These are phyloP conservation scores for Magnolia kwangsiensis DNA, from an alignment of 164 flowering plant species.

Conservation along the genomic window DNA sequence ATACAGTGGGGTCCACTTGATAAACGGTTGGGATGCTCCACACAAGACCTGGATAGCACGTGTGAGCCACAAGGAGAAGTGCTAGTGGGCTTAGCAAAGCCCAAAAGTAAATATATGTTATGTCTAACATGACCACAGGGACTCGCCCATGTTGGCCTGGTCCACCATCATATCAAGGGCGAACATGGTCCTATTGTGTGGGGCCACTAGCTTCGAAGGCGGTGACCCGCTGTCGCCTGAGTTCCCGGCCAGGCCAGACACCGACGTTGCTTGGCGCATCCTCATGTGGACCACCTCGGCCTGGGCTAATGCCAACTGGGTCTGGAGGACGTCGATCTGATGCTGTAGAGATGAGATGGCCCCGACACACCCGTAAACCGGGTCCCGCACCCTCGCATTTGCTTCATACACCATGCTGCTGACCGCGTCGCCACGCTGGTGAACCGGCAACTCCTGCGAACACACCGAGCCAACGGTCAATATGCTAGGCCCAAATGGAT, in stretches of 20 bases:
- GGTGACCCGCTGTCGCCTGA: conserved; percentile 25
- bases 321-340: conserved; percentile 57
- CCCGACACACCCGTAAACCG: conserved; percentile 85
- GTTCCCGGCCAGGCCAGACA: conserved; percentile 8
- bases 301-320: conserved; percentile 69
- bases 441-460: conserved; percentile 55
- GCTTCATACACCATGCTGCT: conserved; percentile 90
- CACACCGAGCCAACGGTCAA: not conserved
- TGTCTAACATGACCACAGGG: conserved; percentile 57
- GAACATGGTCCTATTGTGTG: conserved; percentile 28
- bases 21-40: not conserved
- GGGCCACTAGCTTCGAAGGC: conserved; percentile 12
- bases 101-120: not conserved
- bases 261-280: conserved; percentile 36
- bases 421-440: conserved; percentile 72
- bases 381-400: conserved; percentile 76
- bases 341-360: conserved; percentile 77
- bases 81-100: not conserved
- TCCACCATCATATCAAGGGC: conserved; percentile 41
- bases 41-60: not conserved
- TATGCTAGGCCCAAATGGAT: not conserved
- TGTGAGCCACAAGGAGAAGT: not conserved
- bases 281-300: conserved; percentile 74
- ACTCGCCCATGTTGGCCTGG: conserved; percentile 44
- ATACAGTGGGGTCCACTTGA: no score